Percentiles rank a stretch among this genome's conserved stretches.
These are phyloP conservation scores for Terfezia boudieri DNA, from an alignment of 495 filamentous ascomycete species.

Conservation along the genomic window DNA sequence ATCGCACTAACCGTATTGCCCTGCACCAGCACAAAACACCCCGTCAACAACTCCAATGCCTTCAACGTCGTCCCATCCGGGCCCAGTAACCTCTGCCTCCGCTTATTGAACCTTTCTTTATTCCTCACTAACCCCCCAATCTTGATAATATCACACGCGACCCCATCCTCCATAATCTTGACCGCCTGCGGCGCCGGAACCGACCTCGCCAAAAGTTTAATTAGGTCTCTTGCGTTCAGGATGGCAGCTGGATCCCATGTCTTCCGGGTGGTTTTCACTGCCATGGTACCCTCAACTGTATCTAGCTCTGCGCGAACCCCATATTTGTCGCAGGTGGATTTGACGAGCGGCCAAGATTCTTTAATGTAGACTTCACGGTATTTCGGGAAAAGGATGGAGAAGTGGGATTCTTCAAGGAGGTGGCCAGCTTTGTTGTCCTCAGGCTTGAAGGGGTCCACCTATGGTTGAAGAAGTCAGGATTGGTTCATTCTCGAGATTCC, in stretches of 20 bases:
- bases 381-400: conserved; percentile 84
- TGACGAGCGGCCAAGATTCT: conserved; percentile 71
- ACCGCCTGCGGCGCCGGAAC: conserved; percentile 85
- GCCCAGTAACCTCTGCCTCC: conserved; percentile 76
- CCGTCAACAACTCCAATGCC: conserved; percentile 82
- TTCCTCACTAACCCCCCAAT: conserved; percentile 70
- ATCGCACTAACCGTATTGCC: conserved; percentile 88
- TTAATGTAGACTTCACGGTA: conserved; percentile 89
- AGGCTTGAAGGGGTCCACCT: conserved; percentile 63
- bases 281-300: conserved; percentile 89
- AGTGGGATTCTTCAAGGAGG: conserved; percentile 82
- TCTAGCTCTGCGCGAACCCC: conserved; percentile 77
- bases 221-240: conserved; percentile 79
- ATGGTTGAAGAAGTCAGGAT: not conserved
- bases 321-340: conserved; percentile 54
- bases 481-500: not conserved
- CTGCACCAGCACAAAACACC: conserved; percentile 86
- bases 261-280: conserved; percentile 81
- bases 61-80: conserved; percentile 71
- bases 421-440: conserved; percentile 68
- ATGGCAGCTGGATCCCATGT: conserved; percentile 90
- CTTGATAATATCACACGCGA: conserved; percentile 86
- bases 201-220: conserved; percentile 75
- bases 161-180: conserved; percentile 78
- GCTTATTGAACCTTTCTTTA: conserved; percentile 93